Percentiles rank a stretch among this genome's conserved stretches.
Evolutionary conservation across 495 filamentous ascomycete genomes (phyloP).

Genomic region (Xylaria telfairii): DNA sequence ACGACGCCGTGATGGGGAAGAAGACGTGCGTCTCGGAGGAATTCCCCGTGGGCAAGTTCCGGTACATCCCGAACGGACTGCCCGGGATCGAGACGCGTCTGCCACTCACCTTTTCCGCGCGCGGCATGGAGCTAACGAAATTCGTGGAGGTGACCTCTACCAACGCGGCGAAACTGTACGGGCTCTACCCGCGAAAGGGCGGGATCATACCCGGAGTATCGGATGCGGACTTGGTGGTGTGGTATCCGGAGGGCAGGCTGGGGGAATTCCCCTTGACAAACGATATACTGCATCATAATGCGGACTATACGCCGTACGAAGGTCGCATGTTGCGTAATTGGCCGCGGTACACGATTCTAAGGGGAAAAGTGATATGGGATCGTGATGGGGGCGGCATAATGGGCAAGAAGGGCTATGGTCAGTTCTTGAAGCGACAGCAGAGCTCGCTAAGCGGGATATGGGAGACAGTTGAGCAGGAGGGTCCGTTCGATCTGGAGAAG

Average conservation of each 20-base stretch:
- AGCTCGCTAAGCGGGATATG: slow-evolving; percentile 47
- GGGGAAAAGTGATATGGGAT: slow-evolving; percentile 65
- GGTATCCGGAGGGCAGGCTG: slow-evolving; percentile 54
- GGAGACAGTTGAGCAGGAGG: slow-evolving; percentile 28
- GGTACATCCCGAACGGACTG: slow-evolving; percentile 64
- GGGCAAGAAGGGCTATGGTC: slow-evolving; percentile 56
- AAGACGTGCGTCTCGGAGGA: slow-evolving; percentile 51
- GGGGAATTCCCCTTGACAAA: slow-evolving; percentile 54
- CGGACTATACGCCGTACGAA: slow-evolving; percentile 69
- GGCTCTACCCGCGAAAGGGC: slow-evolving; percentile 62
- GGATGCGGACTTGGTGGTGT: slow-evolving; percentile 61
- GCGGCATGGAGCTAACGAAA: slow-evolving; percentile 56
- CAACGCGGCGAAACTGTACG: slow-evolving; percentile 68
- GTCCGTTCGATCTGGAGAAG: slow-evolving; percentile 38
- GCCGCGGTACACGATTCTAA: slow-evolving; percentile 65
- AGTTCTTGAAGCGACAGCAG: slow-evolving; percentile 58
- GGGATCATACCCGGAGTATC: slow-evolving; percentile 59
- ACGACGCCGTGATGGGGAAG: slow-evolving; percentile 55
- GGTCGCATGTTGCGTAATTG: slow-evolving; percentile 61
- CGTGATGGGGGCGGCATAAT: slow-evolving; percentile 56
- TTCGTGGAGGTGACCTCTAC: slow-evolving; percentile 65
- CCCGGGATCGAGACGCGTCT: slow-evolving; percentile 67
- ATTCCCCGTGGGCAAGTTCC: slow-evolving; percentile 55
- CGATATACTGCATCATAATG: slow-evolving; percentile 62
- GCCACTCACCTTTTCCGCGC: slow-evolving; percentile 51